A percentile compares a stretch with the other conserved stretches of the same genome.
These are phyloP conservation scores for Tetrahymena elliotti DNA, from an alignment of 73 alveolate genomes.

Conservation along the genomic window DNA sequence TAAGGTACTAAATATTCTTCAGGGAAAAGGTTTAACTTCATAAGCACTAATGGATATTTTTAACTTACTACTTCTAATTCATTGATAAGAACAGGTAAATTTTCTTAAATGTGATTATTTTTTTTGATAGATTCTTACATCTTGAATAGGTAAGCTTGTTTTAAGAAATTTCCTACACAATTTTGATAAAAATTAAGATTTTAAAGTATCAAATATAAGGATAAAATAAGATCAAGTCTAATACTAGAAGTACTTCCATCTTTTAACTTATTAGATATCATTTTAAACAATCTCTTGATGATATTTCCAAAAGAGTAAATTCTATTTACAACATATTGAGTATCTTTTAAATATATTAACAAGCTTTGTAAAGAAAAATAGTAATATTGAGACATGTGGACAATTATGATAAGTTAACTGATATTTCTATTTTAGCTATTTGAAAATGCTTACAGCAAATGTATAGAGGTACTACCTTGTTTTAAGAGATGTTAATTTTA, in stretches of 20 bases:
- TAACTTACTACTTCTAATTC: neutral
- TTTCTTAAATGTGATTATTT: neutral
- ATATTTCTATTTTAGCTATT: neutral
- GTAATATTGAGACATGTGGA: neutral
- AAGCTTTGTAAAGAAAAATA: neutral
- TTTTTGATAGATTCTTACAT: neutral
- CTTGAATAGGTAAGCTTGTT: neutral
- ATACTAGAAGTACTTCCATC: neutral
- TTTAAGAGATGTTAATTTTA: neutral
- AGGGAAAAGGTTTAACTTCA: neutral
- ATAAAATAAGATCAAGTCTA: neutral
- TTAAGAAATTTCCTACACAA: neutral
- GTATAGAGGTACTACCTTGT: neutral
- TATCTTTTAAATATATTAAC: neutral
- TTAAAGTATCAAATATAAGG: neutral
- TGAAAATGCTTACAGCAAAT: neutral
- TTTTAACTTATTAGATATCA: neutral
- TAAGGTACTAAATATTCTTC: neutral
- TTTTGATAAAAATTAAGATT: neutral
- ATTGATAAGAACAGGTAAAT: neutral
- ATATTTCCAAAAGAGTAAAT: neutral
- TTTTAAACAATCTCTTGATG: neutral
- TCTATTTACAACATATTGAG: neutral
- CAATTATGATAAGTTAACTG: neutral
- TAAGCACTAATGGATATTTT: neutral